phyloP scores from a whole-genome alignment of 352 stramenopile genomes.

The Globisporangium ultimum region DNA sequence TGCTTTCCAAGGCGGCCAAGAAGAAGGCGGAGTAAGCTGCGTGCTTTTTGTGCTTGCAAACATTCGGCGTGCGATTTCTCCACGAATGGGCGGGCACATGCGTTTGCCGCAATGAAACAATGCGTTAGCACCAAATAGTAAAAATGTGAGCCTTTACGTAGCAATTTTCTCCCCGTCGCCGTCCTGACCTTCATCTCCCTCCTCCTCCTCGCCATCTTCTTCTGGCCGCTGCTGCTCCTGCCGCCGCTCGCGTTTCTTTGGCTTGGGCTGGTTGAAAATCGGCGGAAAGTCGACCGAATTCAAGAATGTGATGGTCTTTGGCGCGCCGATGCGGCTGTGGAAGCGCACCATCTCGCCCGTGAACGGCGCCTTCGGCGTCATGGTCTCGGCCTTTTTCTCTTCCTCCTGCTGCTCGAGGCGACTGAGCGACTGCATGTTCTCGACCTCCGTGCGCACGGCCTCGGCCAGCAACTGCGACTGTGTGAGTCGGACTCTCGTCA shows the following conservation, averaged over 20 bases:
- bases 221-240: slow-evolving; percentile 27
- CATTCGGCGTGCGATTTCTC: background rate
- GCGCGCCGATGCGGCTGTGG: slow-evolving; percentile 52
- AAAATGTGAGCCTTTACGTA: no score
- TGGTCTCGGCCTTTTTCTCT: slow-evolving; percentile 72
- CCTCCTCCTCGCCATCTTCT: slow-evolving; percentile 21
- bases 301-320: slow-evolving; percentile 82
- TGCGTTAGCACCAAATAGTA: no score
- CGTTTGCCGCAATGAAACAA: no score
- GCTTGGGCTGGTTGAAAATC: slow-evolving; percentile 63
- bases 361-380: slow-evolving; percentile 65
- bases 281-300: slow-evolving; percentile 61
- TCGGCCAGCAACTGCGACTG: slow-evolving; percentile 69
- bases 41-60: background rate
- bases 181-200: slow-evolving; percentile 29
- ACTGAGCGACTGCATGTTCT: slow-evolving; percentile 78
- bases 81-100: background rate
- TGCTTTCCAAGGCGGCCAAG: slow-evolving; percentile 46
- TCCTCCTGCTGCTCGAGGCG: slow-evolving; percentile 77
- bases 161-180: background rate
- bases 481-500: slow-evolving; percentile 33
- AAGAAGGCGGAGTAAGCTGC: slow-evolving; percentile 65
- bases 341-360: slow-evolving; percentile 69
- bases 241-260: slow-evolving; percentile 49
- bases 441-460: slow-evolving; percentile 73